Percentiles rank a stretch among this genome's conserved stretches.
Conservation (phyloP, 345 rosid genomes). For the Xanthoceras sorbifolium region DNA sequence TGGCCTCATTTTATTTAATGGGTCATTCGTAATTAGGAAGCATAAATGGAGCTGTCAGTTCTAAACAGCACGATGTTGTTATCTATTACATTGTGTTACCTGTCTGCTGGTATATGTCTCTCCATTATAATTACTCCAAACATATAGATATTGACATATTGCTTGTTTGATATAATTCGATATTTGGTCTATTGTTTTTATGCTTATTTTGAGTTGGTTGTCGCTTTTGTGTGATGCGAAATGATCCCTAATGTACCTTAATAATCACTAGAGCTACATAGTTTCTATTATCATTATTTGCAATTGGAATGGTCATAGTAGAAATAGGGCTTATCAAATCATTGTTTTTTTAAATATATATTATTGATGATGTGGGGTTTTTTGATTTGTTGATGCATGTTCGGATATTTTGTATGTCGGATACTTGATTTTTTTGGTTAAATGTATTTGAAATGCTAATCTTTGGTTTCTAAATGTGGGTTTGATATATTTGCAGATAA, state of each 20-base stretch:
- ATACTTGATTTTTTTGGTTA: too few species aligned
- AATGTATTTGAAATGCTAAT: not conserved
- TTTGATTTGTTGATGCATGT: too few species aligned
- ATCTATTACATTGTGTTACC: conserved; percentile 33
- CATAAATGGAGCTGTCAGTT: conserved; percentile 29
- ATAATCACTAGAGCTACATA: too few species aligned
- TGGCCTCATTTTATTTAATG: not conserved
- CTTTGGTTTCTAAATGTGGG: not conserved
- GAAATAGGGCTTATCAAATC: not conserved
- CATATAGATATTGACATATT: too few species aligned
- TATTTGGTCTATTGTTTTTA: not conserved
- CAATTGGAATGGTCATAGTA: not conserved
- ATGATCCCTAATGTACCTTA: too few species aligned
- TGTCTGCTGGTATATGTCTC: conserved; percentile 38
- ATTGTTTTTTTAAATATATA: too few species aligned
- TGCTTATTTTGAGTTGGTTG: too few species aligned
- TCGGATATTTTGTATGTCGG: too few species aligned
- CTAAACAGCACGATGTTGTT: conserved; percentile 35
- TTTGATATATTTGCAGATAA: conserved; percentile 42
- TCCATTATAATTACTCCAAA: too few species aligned
- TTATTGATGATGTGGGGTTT: too few species aligned
- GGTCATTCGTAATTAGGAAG: conserved; percentile 26
- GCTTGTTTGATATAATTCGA: too few species aligned
- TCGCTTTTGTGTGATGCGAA: too few species aligned
- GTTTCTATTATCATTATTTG: not conserved